Evolutionary conservation across 495 filamentous ascomycete genomes (phyloP).

Genomic region (Corynascus novoguineensis): DNA sequence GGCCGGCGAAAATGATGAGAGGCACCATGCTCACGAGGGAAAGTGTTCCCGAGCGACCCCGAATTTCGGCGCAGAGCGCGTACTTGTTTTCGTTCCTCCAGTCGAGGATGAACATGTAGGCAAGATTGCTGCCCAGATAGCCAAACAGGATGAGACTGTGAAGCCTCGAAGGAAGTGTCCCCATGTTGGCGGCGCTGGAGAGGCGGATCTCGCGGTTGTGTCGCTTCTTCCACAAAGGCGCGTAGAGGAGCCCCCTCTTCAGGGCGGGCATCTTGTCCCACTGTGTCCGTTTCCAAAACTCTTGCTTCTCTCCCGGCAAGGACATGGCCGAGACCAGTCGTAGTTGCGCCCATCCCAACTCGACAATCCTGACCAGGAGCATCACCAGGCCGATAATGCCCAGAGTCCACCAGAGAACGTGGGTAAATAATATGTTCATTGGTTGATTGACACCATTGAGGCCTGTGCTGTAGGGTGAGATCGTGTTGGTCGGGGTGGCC

Average conservation of each 20-base stretch:
- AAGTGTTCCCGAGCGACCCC: conserved; percentile 79
- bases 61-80: conserved; percentile 53
- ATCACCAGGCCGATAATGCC: conserved; percentile 43
- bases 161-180: conserved; percentile 78
- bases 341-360: conserved; percentile 40
- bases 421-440: conserved; percentile 43
- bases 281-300: conserved; percentile 44
- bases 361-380: conserved; percentile 39
- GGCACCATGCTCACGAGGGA: conserved; percentile 88
- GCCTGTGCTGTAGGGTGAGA: conserved; percentile 43
- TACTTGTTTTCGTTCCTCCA: conserved; percentile 47
- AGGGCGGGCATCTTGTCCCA: conserved; percentile 51
- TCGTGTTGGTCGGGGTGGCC: conserved; percentile 30
- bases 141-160: conserved; percentile 65
- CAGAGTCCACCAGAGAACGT: conserved; percentile 47
- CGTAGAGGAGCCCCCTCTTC: conserved; percentile 78
- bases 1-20: conserved; percentile 77
- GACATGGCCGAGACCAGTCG: conserved; percentile 48
- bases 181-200: conserved; percentile 72
- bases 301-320: conserved; percentile 37
- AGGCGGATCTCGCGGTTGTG: conserved; percentile 84
- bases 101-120: conserved; percentile 59
- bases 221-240: conserved; percentile 71
- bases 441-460: conserved; percentile 50
- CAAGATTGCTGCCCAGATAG: conserved; percentile 59